These are phyloP conservation scores for Elymus sibiricus DNA, from an alignment of 176 grass and related monocot species.

Conservation along the genomic window DNA sequence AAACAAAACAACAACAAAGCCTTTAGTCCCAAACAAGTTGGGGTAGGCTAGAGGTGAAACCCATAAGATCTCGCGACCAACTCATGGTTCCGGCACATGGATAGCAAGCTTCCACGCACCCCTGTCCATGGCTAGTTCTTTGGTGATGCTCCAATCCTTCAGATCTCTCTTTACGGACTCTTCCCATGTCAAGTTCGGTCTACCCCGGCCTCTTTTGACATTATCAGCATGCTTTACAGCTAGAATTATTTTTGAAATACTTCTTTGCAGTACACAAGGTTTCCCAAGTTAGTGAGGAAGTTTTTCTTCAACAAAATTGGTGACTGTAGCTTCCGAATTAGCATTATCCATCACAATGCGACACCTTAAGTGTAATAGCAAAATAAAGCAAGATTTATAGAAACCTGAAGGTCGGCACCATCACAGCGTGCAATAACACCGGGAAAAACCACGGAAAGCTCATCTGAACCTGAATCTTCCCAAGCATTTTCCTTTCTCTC, in stretches of 20 bases:
- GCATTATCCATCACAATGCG: background rate
- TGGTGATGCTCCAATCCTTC: no score
- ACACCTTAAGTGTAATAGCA: background rate
- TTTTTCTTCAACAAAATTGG: background rate
- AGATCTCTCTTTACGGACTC: no score
- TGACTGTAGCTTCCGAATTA: background rate
- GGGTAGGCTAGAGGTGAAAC: no score
- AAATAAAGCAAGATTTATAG: constrained; percentile 14
- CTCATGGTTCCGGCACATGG: no score
- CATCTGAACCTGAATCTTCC: constrained; percentile 60
- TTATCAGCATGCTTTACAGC: no score
- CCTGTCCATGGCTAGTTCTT: no score
- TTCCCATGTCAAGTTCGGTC: no score
- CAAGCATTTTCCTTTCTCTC: constrained; percentile 41
- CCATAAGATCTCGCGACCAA: no score
- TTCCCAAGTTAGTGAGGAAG: background rate
- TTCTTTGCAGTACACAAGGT: background rate
- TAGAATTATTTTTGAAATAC: background rate
- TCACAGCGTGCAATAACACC: constrained; percentile 69
- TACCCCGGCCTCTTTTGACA: no score
- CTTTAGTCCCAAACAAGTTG: no score
- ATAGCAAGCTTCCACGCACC: no score
- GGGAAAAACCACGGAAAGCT: constrained; percentile 68
- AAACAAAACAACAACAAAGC: no score
- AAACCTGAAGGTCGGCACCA: constrained; percentile 76